Evolutionary conservation across 2,329 filamentous ascomycete genomes (phyloP), one percentile per base, ranked within the genome.

Genomic region (Phialocephala subalpina): DNA sequence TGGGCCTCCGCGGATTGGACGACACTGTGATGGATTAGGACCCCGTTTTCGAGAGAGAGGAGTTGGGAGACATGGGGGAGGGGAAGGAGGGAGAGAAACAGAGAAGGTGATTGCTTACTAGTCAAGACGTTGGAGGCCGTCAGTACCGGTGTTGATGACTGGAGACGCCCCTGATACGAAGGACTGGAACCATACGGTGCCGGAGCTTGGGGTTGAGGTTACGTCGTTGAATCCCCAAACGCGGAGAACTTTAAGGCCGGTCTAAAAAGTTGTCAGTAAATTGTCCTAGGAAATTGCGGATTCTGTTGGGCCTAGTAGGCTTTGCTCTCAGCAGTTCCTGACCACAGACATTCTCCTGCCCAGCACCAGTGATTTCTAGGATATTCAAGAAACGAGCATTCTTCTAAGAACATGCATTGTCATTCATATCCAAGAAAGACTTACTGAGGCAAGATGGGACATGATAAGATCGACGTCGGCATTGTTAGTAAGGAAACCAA

Each of bases 221-320:
- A 87, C 84, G 69, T 88, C 86, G 77, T 88, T 88, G 79, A 90
- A 90, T 3, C 87, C 86, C 87, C 87, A 89, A 52, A 88, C 80
- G 18, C 88, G 82, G 33, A 89, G 80, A 64, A 90, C 84, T 74
- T 86, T 87, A 60, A 88, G 81, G 0, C 86, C 85, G 2, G 85
- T 82, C 72, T 73, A 14, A 27, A 38, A 33, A 36, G 25, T 20
- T 6, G 35, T 4, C 40, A 7, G 42, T 58, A 35, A 63, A 35
- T n/a, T 25, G 38, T 25, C 16, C 6, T 14, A 40, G 9, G 38
- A 4, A 12, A 42, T 3, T 4, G 38, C 12, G 12, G 4, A 42
- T 14, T 60, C 9, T 33, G 9, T 4, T 33, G 29, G 29, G 29
- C 29, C 9, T 5, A 33, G 29, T 5, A 33, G 29, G 29, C 29